Evolutionary conservation across 768 basidiomycete genomes (phyloP), one percentile per base, ranked within the genome.

Genomic region (Coprinellus micaceus): DNA sequence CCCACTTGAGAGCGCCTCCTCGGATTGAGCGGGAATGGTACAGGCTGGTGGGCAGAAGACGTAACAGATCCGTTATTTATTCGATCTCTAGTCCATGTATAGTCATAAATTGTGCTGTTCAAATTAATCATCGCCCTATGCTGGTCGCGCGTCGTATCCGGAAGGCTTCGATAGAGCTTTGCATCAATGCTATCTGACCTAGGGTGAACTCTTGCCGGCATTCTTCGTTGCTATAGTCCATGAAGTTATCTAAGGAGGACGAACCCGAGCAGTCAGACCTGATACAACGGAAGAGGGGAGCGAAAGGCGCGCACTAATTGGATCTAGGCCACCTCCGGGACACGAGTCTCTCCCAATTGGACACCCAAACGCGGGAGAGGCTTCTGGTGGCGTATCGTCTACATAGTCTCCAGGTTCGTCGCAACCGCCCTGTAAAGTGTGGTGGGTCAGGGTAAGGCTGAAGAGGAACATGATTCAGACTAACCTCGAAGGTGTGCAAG

Each of bases 141-240:
- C 33, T 33, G 33, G 6, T 13, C 13, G 7, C 13, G 13, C 33
- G 7, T 33, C 33, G 33, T 33, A 33, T 6, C 56, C 77, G 73
- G 67, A 77, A 80, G 41, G 77, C 77, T 48, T 67, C 61, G 44
- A 81, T 67, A 63, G 78, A 76, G 26, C 62, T 60, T 55, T 67
- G 61, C 49, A 77, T 58, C 56, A 78, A 77, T 25, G 69, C 67
- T 58, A 60, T 59, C 60, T 82, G 80, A 24, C 79, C 79, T 47
- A 68, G 36, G 28, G 80, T 81, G 67, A 81, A 82, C 53, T 74
- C 56, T 55, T 52, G 71, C 77, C 78, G 79, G 73, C 80, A 82
- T 52, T 69, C 62, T 58, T 82, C 79, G 56, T 77, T 67, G 24
- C 68, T 71, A 71, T 80, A 81, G 64, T 82, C 81, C 80, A 82